Evolutionary conservation across 1,284 basidiomycete species (phyloP), one percentile per base, ranked within the genome.

Genomic region (Cystobasidium sp.): DNA sequence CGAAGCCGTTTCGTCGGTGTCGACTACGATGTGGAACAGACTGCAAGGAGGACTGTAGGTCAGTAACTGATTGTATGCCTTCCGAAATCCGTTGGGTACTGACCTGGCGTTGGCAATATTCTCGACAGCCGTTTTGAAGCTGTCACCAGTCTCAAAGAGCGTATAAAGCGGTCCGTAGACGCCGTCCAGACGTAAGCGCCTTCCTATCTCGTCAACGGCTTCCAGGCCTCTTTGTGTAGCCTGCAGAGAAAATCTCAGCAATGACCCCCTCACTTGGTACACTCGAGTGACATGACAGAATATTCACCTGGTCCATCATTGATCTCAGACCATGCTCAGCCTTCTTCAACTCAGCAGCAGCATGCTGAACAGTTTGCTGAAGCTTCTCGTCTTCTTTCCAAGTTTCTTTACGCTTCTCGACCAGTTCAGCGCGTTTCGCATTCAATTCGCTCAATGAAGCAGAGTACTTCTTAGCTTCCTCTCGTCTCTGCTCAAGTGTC

Each of bases 1-100:
- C 4, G 89, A 89, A 0, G 94, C 97, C 0, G 94, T 98, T 53
- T 90, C 90, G 80, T 99, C 97, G 14, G 87, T 93, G 82, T 99
- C 97, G 71, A 99, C 96, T 0, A 99, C 96, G 43, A 99, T 90
- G 80, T 99, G 96, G 86, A 99, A 99, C 51, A 99, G 85, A 79
- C 94, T 94, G 44, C 22, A 16, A 20, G 16, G 6, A 44, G 16
- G 20, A 8, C n/a, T n/a, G 44, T 43, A 10, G 46, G 5, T 14
- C n/a, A 55, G 20, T 1, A 12, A 67, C 9, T 61, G 37, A 69
- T 74, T n/a, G 51, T 31, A 46, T 18, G 20, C 12, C 6, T 39
- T 31, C 44, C n/a, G 3, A 16, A 16, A 41, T 6, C 44, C n/a
- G 4, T 6, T 20, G 41, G 16, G 59, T 18, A 63, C 83, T 74